Conservation (phyloP, 768 basidiomycete genomes). For the Leucosporidium creatinivorum region DNA sequence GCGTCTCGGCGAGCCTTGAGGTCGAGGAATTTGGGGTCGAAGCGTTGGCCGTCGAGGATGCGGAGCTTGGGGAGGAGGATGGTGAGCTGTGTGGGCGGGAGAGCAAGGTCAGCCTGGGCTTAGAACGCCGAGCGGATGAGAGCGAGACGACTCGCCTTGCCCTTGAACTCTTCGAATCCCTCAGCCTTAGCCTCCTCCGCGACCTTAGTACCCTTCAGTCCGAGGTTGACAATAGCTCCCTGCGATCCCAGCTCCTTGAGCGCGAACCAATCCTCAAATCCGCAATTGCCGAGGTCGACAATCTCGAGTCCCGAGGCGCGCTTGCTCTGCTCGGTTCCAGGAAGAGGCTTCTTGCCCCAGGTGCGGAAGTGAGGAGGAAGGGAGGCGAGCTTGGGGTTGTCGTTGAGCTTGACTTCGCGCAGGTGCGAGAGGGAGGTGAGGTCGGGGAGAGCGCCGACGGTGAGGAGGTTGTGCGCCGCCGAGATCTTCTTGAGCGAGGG, state of each 20-base stretch:
- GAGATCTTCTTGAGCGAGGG: slow-evolving; percentile 34
- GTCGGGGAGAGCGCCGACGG: slow-evolving; percentile 24
- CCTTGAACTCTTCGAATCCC: slow-evolving; percentile 25
- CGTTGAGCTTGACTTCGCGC: slow-evolving; percentile 30
- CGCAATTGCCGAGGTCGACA: slow-evolving; percentile 27
- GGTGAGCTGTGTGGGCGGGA: slow-evolving; percentile 18
- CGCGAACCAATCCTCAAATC: slow-evolving; percentile 31
- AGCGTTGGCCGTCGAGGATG: slow-evolving; percentile 35
- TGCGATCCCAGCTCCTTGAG: slow-evolving; percentile 22
- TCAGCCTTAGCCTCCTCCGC: slow-evolving; percentile 19
- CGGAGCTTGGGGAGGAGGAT: slow-evolving; percentile 32
- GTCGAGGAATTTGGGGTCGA: slow-evolving; percentile 32
- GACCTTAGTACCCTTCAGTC: slow-evolving; percentile 32
- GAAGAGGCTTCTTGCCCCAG: slow-evolving; percentile 21
- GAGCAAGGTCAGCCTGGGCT: background rate
- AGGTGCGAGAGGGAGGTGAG: slow-evolving; percentile 27
- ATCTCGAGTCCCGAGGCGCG: slow-evolving; percentile 23
- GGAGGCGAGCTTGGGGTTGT: slow-evolving; percentile 22
- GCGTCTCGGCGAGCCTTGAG: slow-evolving; percentile 20
- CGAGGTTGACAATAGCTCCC: slow-evolving; percentile 29
- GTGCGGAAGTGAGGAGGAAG: slow-evolving; percentile 26
- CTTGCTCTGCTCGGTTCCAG: background rate
- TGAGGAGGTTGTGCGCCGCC: slow-evolving; percentile 34
- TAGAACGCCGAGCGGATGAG: too few relatives aligned
- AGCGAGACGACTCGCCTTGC: slow-evolving; percentile 12